These are phyloP conservation scores for Suhomyces vadensis DNA, from an alignment of 805 yeast species.

Conservation along the genomic window DNA sequence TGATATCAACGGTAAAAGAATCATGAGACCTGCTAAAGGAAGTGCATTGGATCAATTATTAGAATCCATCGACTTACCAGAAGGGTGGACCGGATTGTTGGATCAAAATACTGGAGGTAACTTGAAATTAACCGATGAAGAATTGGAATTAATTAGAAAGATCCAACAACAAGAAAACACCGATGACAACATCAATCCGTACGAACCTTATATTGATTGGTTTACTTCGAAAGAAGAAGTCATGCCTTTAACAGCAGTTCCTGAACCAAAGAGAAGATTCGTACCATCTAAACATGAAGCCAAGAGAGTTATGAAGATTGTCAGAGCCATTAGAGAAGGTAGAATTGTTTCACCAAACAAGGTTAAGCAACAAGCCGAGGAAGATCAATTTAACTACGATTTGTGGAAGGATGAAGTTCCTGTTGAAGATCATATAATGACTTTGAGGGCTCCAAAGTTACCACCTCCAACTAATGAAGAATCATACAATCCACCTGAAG, in stretches of 20 bases:
- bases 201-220: conserved; percentile 95
- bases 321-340: conserved; percentile 94
- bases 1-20: conserved; percentile 94
- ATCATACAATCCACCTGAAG: conserved; percentile 96
- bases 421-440: conserved; percentile 79
- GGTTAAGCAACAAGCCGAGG: conserved; percentile 52
- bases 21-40: conserved; percentile 98
- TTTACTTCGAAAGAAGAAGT: conserved; percentile 80
- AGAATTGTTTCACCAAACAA: conserved; percentile 76
- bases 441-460: conserved; percentile 88
- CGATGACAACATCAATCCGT: conserved; percentile 78
- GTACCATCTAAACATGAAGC: conserved; percentile 98
- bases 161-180: conserved; percentile 84
- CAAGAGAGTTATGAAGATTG: conserved; percentile 93
- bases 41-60: conserved; percentile 88
- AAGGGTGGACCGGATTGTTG: conserved; percentile 97
- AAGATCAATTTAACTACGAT: conserved; percentile 63
- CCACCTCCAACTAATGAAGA: conserved; percentile 97
- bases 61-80: conserved; percentile 91
- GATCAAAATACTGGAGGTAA: conserved; percentile 87
- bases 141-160: conserved; percentile 81
- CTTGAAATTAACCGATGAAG: conserved; percentile 82
- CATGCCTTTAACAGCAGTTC: conserved; percentile 91
- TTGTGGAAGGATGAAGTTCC: conserved; percentile 73
- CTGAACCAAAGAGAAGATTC: conserved; percentile 97